Evolutionary conservation across 176 grass and related monocot genomes (phyloP).

Genomic region (Lolium rigidum): DNA sequence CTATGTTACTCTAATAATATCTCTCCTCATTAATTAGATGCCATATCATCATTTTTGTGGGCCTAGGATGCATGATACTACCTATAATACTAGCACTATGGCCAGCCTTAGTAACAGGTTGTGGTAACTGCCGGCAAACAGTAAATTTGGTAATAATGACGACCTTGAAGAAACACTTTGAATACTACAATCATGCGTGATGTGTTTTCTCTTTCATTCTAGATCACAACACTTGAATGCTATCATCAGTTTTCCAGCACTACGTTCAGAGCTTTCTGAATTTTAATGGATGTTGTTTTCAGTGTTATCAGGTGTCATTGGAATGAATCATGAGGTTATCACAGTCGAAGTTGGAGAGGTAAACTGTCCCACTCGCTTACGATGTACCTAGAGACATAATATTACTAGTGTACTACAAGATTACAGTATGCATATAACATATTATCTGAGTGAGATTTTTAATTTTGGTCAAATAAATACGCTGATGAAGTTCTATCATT

Average conservation of each 20-base stretch:
- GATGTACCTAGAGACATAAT: background rate
- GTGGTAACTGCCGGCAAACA: background rate
- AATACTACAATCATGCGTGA: background rate
- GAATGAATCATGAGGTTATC: conserved; percentile 73
- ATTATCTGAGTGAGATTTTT: conserved; percentile 15
- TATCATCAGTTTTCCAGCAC: background rate
- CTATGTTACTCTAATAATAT: too few species aligned
- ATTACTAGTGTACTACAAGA: background rate
- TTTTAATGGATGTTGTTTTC: conserved; percentile 8
- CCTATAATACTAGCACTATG: too few species aligned
- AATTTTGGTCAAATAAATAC: background rate
- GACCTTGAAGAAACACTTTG: too few species aligned
- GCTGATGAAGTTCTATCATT: background rate
- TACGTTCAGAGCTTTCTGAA: background rate
- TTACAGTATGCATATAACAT: background rate
- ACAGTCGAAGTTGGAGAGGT: conserved; percentile 87
- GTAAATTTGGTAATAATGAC: background rate
- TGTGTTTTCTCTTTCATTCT: background rate
- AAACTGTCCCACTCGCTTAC: conserved; percentile 1
- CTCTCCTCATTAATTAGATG: too few species aligned
- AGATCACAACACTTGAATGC: background rate
- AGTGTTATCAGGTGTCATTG: conserved; percentile 51
- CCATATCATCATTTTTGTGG: too few species aligned
- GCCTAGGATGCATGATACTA: too few species aligned
- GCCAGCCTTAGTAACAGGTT: too few species aligned